These are phyloP conservation scores for Didymella lethalis DNA, from an alignment of 2,329 filamentous ascomycete species.

Conservation along the genomic window DNA sequence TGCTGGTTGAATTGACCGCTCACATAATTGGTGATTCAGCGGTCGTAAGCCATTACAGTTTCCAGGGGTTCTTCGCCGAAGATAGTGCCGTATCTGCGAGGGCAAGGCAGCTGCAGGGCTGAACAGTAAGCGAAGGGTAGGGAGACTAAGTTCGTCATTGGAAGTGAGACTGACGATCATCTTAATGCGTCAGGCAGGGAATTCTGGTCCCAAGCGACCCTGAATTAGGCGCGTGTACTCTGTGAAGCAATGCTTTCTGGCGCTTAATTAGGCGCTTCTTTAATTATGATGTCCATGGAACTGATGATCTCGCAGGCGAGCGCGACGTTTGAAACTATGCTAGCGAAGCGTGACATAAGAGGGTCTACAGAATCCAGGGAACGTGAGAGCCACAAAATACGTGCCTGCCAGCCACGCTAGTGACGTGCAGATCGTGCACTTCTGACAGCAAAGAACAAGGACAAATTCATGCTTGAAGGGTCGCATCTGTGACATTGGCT, in stretches of 20 bases:
- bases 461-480: background rate
- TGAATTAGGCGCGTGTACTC: background rate
- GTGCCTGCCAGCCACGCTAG: background rate
- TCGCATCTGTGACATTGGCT: conserved; percentile 35
- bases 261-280: background rate
- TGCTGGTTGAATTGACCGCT: background rate
- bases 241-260: background rate
- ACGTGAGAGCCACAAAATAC: background rate
- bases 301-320: background rate
- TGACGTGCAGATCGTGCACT: conserved; percentile 5
- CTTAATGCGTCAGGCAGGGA: background rate
- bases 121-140: conserved; percentile 1
- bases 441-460: background rate
- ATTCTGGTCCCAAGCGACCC: background rate
- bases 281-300: background rate
- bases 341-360: background rate
- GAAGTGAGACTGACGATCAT: background rate
- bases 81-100: background rate
- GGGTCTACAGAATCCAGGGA: background rate
- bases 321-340: background rate
- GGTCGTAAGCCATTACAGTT: background rate
- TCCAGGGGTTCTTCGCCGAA: background rate
- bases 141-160: background rate
- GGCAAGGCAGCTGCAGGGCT: background rate
- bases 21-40: background rate